Evolutionary conservation across 2,329 filamentous ascomycete species (phyloP).

Genomic region (Diaporthe sp.): DNA sequence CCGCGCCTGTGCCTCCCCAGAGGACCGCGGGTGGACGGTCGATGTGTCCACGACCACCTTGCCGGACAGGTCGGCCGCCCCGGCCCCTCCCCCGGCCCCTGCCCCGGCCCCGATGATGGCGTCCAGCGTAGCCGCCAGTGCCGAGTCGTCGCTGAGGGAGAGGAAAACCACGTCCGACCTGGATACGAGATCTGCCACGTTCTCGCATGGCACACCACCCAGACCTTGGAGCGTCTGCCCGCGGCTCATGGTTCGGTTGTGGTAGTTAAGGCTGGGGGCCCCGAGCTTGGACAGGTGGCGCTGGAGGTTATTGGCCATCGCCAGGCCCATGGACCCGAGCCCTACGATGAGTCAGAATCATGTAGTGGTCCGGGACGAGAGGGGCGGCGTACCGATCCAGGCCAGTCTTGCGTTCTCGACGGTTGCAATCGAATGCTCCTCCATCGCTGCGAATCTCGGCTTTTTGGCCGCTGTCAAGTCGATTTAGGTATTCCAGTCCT

Average conservation of each 20-base stretch:
- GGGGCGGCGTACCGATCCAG: constrained; percentile 21
- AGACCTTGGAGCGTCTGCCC: constrained; percentile 46
- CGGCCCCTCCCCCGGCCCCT: too few species aligned
- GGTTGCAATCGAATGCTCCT: neutral
- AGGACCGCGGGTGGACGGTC: constrained; percentile 59
- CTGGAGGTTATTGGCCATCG: constrained; percentile 62
- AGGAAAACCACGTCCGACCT: constrained; percentile 52
- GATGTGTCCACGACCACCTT: constrained; percentile 62
- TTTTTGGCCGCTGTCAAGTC: neutral
- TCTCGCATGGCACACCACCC: constrained; percentile 41
- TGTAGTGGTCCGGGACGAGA: neutral
- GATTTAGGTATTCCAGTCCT: rapidly evolving
- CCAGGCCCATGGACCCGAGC: constrained; percentile 62
- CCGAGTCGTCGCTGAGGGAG: constrained; percentile 82
- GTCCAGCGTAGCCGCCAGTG: constrained; percentile 71
- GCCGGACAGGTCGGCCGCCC: constrained; percentile 39
- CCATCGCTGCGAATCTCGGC: too few species aligned
- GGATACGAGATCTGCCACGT: constrained; percentile 42
- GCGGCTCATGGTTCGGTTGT: constrained; percentile 59
- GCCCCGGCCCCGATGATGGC: constrained; percentile 66
- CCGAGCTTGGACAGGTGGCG: constrained; percentile 45
- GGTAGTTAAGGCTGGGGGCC: constrained; percentile 48
- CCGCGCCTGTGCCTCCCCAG: constrained; percentile 41
- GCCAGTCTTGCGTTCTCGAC: neutral
- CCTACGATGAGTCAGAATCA: constrained; percentile 42